Conservation (phyloP, 2,329 filamentous ascomycete species). For the Exserohilum turcica region DNA sequence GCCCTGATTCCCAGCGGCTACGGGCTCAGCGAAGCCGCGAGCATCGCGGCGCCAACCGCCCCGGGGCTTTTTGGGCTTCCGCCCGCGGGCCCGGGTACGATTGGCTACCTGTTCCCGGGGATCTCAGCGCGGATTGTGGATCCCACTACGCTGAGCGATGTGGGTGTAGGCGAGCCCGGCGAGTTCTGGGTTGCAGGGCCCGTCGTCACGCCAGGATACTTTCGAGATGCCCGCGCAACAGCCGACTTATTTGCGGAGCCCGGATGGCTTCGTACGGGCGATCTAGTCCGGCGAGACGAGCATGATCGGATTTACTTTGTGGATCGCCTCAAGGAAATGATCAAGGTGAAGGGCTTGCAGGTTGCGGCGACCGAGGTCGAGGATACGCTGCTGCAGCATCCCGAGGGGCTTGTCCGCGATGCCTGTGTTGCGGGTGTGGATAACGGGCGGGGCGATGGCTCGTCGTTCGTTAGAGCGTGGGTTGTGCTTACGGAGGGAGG, state of each 20-base stretch:
- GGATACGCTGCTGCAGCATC: slow-evolving; percentile 52
- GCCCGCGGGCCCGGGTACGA: slow-evolving; percentile 26
- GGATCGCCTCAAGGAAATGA: slow-evolving; percentile 52
- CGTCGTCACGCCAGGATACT: slow-evolving; percentile 41
- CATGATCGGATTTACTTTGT: slow-evolving; percentile 36
- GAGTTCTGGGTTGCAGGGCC: slow-evolving; percentile 36
- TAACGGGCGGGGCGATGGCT: slow-evolving; percentile 36
- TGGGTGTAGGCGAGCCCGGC: slow-evolving; percentile 30
- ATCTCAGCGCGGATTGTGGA: slow-evolving; percentile 39
- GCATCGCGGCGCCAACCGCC: slow-evolving; percentile 31
- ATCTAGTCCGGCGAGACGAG: slow-evolving; percentile 36
- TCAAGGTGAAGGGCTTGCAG: slow-evolving; percentile 57
- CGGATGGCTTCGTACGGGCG: slow-evolving; percentile 37
- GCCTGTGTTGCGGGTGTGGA: slow-evolving; percentile 42
- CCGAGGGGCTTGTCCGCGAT: slow-evolving; percentile 34
- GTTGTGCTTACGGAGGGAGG: slow-evolving; percentile 32
- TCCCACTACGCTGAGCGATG: slow-evolving; percentile 31
- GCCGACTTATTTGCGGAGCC: slow-evolving; percentile 35
- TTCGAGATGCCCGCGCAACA: slow-evolving; percentile 35
- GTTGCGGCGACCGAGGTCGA: slow-evolving; percentile 58
- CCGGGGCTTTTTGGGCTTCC: slow-evolving; percentile 35
- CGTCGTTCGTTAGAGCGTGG: slow-evolving; percentile 39
- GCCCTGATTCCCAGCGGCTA: slow-evolving; percentile 36
- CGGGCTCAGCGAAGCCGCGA: slow-evolving; percentile 37
- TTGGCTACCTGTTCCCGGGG: slow-evolving; percentile 38